Conservation (phyloP, 345 rosid species). For the Excoecaria cochinchinensis region DNA sequence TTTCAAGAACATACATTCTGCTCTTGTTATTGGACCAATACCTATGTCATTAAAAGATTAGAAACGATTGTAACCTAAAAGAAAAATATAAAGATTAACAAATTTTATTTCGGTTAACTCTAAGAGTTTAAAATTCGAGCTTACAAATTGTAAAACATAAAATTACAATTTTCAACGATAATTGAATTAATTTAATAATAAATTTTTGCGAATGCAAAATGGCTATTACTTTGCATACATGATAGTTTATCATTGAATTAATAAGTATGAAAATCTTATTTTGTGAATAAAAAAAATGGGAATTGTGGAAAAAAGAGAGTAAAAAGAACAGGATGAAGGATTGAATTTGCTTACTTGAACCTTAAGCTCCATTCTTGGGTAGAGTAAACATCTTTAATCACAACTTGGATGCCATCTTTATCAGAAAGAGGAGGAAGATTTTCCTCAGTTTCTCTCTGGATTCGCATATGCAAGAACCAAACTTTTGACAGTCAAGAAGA, state of each 20-base stretch:
- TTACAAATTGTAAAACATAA: too few relatives aligned
- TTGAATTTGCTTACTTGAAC: constrained; percentile 53
- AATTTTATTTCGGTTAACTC: too few relatives aligned
- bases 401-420: constrained; percentile 60
- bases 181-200: too few relatives aligned
- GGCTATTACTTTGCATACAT: too few relatives aligned
- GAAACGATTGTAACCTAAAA: not conserved
- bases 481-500: too few relatives aligned
- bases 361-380: constrained; percentile 48
- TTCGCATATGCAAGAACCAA: constrained; percentile 11
- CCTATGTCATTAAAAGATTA: constrained; percentile 40
- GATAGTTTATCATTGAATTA: too few relatives aligned
- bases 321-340: not conserved
- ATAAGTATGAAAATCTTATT: too few relatives aligned
- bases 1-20: constrained; percentile 85
- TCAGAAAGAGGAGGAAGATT: constrained; percentile 60
- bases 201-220: too few relatives aligned
- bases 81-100: too few relatives aligned
- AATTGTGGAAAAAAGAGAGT: too few relatives aligned
- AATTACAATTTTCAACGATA: too few relatives aligned
- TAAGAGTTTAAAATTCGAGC: too few relatives aligned
- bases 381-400: constrained; percentile 48
- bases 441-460: constrained; percentile 67
- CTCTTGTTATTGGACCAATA: constrained; percentile 83
- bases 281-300: not conserved